Conservation (phyloP, 805 yeast species). For the Candida patagonica region DNA sequence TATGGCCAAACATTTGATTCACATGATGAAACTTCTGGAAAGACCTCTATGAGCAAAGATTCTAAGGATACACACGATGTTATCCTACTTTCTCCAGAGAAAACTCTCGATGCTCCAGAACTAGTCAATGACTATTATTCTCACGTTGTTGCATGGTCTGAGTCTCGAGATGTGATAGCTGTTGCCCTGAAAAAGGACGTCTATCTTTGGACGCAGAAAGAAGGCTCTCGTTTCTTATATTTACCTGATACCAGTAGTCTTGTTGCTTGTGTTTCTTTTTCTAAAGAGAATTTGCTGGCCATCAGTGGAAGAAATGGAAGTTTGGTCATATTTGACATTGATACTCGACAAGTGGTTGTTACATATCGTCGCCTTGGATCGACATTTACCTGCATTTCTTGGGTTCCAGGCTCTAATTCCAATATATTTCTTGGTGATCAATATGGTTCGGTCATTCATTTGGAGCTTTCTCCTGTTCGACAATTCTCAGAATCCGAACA, state of each 20-base stretch:
- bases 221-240: constrained; percentile 37
- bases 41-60: not conserved
- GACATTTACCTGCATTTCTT: constrained; percentile 40
- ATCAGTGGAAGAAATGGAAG: constrained; percentile 16
- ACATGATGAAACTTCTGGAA: not conserved
- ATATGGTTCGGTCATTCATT: constrained; percentile 40
- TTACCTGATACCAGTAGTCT: constrained; percentile 9
- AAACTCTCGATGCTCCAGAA: constrained; percentile 52
- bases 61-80: not conserved
- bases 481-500: constrained; percentile 13
- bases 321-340: constrained; percentile 21
- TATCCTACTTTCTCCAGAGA: constrained; percentile 21
- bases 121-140: constrained; percentile 68
- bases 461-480: not conserved
- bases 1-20: no score
- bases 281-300: constrained; percentile 11
- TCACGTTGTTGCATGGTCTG: constrained; percentile 65
- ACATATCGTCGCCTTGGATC: constrained; percentile 33
- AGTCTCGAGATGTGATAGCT: constrained; percentile 38
- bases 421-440: constrained; percentile 58
- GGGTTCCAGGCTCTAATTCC: constrained; percentile 39
- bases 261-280: constrained; percentile 11
- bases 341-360: constrained; percentile 23
- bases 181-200: constrained; percentile 55
- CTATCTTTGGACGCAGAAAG: constrained; percentile 50